These are phyloP conservation scores for Xylaria bambusicola DNA, from an alignment of 495 filamentous ascomycete species.

Conservation along the genomic window DNA sequence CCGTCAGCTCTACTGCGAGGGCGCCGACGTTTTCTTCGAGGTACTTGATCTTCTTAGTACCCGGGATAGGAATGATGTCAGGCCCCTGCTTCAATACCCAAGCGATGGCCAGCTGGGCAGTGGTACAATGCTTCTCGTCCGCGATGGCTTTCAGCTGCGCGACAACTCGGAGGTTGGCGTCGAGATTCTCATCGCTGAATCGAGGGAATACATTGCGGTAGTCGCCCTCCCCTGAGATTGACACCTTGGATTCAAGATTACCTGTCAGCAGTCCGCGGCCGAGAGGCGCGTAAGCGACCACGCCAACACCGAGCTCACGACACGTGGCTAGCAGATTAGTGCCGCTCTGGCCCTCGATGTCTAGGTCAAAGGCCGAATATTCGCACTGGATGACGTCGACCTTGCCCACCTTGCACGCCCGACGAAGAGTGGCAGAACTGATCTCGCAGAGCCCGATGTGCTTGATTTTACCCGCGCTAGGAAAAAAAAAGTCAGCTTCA, in stretches of 20 bases:
- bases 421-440: conserved; percentile 62
- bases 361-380: conserved; percentile 57
- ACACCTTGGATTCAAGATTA: background rate
- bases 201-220: background rate
- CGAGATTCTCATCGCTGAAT: conserved; percentile 35
- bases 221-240: background rate
- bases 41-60: conserved; percentile 13
- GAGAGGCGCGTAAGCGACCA: conserved; percentile 51
- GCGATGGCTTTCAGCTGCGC: conserved; percentile 62
- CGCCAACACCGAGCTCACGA: conserved; percentile 63
- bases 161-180: conserved; percentile 65
- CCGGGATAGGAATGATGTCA: conserved; percentile 6
- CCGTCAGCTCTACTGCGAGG: no score
- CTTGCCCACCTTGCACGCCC: conserved; percentile 62
- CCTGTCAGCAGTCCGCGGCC: conserved; percentile 47
- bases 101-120: conserved; percentile 67
- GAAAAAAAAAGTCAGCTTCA: no score
- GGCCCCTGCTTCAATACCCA: conserved; percentile 51
- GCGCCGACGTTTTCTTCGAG: conserved; percentile 2
- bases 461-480: conserved; percentile 58
- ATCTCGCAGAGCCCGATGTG: conserved; percentile 69
- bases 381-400: conserved; percentile 72
- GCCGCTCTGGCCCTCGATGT: conserved; percentile 62
- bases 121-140: conserved; percentile 58
- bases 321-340: conserved; percentile 59